A percentile compares a stretch with the other conserved stretches of the same genome.
Conservation (phyloP, 2,329 filamentous ascomycete genomes). For the Acrodontium crateriforme region DNA sequence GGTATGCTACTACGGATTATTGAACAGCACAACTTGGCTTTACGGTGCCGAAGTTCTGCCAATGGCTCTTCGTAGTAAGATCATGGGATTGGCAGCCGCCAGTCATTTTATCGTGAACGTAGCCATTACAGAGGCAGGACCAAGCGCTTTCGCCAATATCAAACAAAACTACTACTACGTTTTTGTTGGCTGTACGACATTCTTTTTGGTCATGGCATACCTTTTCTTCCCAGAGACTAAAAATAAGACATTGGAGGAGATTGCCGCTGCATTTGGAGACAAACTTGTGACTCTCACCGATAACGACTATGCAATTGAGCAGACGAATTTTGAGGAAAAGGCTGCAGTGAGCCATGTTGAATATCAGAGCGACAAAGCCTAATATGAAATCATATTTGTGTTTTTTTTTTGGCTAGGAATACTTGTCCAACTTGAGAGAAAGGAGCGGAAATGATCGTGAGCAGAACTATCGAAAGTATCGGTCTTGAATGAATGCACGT, state of each 20-base stretch:
- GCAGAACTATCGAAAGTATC: too few species aligned
- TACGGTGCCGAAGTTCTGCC: constrained; percentile 44
- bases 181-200: constrained; percentile 38
- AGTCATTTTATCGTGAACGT: constrained; percentile 36
- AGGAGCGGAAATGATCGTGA: too few species aligned
- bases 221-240: constrained; percentile 37
- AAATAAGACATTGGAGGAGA: constrained; percentile 19
- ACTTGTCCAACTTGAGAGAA: too few species aligned
- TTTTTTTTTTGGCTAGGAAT: too few species aligned
- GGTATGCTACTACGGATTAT: constrained; percentile 20
- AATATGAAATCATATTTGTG: too few species aligned
- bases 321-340: constrained; percentile 12
- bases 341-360: too few species aligned
- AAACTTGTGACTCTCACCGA: constrained; percentile 18
- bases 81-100: constrained; percentile 42
- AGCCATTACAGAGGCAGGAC: constrained; percentile 29
- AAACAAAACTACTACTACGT: constrained; percentile 49
- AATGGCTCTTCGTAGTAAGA: constrained; percentile 38
- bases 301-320: constrained; percentile 11
- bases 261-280: constrained; percentile 21
- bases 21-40: constrained; percentile 16
- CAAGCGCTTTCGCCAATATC: constrained; percentile 43
- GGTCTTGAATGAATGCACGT: too few species aligned
- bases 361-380: too few species aligned
- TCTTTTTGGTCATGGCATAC: constrained; percentile 40